These are phyloP conservation scores for Fragosphaeria purpurea DNA, from an alignment of 2,329 filamentous ascomycete genomes.

Conservation along the genomic window DNA sequence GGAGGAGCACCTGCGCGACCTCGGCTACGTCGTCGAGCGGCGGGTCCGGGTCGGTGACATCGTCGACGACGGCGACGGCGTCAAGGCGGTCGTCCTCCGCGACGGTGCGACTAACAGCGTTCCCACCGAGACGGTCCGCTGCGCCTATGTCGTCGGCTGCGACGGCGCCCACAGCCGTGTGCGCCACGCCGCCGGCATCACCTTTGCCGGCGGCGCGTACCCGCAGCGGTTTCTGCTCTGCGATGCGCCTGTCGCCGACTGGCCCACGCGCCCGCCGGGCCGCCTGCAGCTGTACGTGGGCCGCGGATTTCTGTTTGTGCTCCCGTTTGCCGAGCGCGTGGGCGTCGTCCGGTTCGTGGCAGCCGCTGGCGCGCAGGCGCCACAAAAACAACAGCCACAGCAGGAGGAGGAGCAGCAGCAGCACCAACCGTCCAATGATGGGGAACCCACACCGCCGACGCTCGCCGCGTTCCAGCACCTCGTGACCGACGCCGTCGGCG, in stretches of 20 bases:
- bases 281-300: conserved; percentile 18
- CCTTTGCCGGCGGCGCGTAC: conserved; percentile 33
- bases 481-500: neutral
- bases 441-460: neutral
- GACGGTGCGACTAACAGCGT: conserved; percentile 5
- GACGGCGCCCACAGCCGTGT: conserved; percentile 37
- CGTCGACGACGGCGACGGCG: conserved; percentile 11
- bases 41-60: conserved; percentile 13
- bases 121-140: conserved; percentile 14
- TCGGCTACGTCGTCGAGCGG: conserved; percentile 21
- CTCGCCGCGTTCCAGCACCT: conserved; percentile 2
- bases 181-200: conserved; percentile 26
- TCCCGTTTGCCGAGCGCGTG: conserved; percentile 19
- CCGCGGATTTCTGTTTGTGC: conserved; percentile 25
- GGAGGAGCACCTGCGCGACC: conserved; percentile 24
- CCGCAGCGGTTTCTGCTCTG: conserved; percentile 34
- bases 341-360: conserved; percentile 11
- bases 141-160: conserved; percentile 35
- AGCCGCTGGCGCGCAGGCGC: neutral
- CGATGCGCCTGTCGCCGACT: conserved; percentile 25
- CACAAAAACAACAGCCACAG: too few species aligned
- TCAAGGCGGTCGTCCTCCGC: conserved; percentile 12
- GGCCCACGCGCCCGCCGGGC: conserved; percentile 9
- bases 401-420: neutral
- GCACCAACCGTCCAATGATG: too few species aligned